A percentile compares a stretch with the other conserved stretches of the same genome.
phyloP scores from a whole-genome alignment of 306 rosid species.

The Datisca glomerata region DNA sequence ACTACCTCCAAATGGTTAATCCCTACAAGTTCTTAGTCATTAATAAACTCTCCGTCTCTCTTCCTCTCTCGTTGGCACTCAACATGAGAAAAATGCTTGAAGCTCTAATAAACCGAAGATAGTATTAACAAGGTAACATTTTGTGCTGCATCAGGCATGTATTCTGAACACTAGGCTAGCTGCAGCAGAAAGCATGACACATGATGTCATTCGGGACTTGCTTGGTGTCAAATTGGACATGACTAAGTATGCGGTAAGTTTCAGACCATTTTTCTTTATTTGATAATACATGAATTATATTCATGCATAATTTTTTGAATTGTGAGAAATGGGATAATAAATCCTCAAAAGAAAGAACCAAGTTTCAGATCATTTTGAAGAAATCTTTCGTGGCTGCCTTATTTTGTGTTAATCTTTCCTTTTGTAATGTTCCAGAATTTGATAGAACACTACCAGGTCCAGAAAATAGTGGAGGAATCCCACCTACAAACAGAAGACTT shows the following conservation, averaged over 20 bases:
- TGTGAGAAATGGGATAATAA: too few relatives aligned
- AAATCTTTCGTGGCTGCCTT: conserved; percentile 9
- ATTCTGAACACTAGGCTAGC: conserved; percentile 77
- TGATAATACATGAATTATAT: too few relatives aligned
- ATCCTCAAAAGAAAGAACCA: too few relatives aligned
- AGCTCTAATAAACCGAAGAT: too few relatives aligned
- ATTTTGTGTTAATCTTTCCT: conserved; percentile 15
- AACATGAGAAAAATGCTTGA: too few relatives aligned
- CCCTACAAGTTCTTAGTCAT: too few relatives aligned
- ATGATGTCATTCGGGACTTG: conserved; percentile 94
- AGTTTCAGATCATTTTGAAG: too few relatives aligned
- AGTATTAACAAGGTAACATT: too few relatives aligned
- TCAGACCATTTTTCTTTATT: conserved; percentile 8
- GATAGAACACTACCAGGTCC: conserved; percentile 62
- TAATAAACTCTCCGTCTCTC: too few relatives aligned
- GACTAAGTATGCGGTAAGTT: conserved; percentile 72
- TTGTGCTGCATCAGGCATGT: conserved; percentile 62
- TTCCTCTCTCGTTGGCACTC: too few relatives aligned
- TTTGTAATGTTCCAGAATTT: conserved; percentile 38
- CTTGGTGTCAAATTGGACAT: conserved; percentile 88
- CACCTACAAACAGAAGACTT: conserved; percentile 50
- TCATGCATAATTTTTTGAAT: too few relatives aligned
- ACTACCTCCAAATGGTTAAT: too few relatives aligned
- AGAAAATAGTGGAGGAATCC: conserved; percentile 60
- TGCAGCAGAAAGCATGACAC: conserved; percentile 94